Base-by-base conservation (phyloP, 106 monocot genomes). In the Dendrobium nobile region DNA sequence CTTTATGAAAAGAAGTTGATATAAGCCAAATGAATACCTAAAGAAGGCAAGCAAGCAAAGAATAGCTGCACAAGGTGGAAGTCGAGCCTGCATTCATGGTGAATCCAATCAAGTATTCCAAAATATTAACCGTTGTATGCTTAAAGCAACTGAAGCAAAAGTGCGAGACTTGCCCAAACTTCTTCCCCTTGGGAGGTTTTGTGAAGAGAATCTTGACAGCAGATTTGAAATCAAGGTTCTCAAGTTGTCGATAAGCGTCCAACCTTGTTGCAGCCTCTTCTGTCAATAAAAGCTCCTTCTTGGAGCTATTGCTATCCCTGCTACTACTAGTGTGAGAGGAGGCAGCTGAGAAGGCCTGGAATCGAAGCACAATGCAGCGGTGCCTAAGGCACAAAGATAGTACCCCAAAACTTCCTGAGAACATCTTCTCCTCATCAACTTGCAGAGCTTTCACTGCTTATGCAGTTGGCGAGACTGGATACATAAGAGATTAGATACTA, bases 61-160 rank as follows among this genome's bases (percentile, higher is more conserved):
- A 95, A 95, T 37, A 95, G 81, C 82, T 95, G 95, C 86, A 95
- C 95, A 67, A 92, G 82, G 77, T 94, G 93, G 73, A 94, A 94
- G 78, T 94, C 93, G 20, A 94, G 75, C 78, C 93, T 94, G 80
- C 84, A 77, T 72, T 40, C 70, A 70, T 15, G 37, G 7, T 4
- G 70, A 70, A 70, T 70, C 70, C 64, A 37, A 37, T 16, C 13
- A 33, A 74, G 74, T 43, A 76, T 76, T 5, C 6, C 48, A 48
- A 26, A 26, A 24, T 26, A 76, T 26, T 27, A 26, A 15, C 15
- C 18, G 27, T 47, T 58, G 80, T 65, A 76, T 26, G 19, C 24
- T 26, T 1, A 76, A 6, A 47, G 1, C 10, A 76, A 76, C 4
- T 11, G 6, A 24, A 54, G 64, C 26, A 77, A 44, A 41, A 15